Conservation (phyloP, 306 rosid genomes). For the Inga leiocalycina region DNA sequence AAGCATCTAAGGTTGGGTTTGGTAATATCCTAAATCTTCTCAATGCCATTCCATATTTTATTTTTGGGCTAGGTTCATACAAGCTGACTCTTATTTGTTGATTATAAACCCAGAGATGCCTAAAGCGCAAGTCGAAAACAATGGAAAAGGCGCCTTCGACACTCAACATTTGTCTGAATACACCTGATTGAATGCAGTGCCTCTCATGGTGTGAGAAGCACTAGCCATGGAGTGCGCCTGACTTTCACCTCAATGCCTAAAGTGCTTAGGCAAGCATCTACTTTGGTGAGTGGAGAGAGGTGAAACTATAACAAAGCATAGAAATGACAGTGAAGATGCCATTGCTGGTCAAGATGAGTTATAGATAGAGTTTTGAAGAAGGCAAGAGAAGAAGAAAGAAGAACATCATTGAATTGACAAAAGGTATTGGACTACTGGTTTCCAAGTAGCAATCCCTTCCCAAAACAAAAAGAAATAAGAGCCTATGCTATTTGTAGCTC, state of each 20-base stretch:
- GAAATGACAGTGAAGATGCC: background rate
- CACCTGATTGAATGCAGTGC: background rate
- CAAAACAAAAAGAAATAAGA: constrained; percentile 28
- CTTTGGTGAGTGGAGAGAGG: background rate
- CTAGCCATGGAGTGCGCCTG: background rate
- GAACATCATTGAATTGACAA: constrained; percentile 11
- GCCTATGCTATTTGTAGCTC: background rate
- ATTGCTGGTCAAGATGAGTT: constrained; percentile 8
- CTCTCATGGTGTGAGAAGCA: background rate
- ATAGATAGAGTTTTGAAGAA: background rate
- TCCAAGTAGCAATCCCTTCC: constrained; percentile 12
- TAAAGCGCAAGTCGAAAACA: background rate
- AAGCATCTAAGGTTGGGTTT: background rate
- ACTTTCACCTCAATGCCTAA: background rate
- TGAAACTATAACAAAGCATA: constrained; percentile 7
- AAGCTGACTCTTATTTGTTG: background rate
- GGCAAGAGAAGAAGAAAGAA: background rate
- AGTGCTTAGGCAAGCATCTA: background rate
- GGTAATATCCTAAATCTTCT: background rate
- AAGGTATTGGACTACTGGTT: background rate
- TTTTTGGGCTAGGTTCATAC: background rate
- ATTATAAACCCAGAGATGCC: background rate
- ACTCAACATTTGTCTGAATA: background rate
- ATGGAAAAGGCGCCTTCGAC: background rate
- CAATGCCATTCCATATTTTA: background rate